A percentile compares a stretch with the other conserved stretches of the same genome.
Evolutionary conservation across 2,329 filamentous ascomycete species (phyloP).

Genomic region (Zymoseptoria pseudotritici): DNA sequence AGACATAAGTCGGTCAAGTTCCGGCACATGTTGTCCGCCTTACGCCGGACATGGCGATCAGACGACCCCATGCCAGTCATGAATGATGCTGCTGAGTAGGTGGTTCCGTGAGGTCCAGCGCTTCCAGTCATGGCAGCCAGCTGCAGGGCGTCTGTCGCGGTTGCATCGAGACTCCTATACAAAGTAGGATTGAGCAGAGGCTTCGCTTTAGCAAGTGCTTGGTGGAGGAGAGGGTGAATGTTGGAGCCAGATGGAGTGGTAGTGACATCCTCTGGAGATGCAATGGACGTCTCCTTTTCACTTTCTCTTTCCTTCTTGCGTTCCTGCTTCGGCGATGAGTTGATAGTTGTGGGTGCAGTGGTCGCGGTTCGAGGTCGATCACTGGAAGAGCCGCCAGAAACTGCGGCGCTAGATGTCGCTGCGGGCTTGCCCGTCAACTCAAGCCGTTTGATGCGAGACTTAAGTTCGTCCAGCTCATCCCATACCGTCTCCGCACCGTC

Average conservation of each 20-base stretch:
- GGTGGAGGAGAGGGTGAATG: constrained; percentile 68
- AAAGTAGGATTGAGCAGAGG: constrained; percentile 61
- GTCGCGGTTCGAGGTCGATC: constrained; percentile 86
- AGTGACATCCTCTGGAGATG: constrained; percentile 25
- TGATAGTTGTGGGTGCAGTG: constrained; percentile 84
- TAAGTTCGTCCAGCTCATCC: constrained; percentile 94
- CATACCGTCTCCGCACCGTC: constrained; percentile 88
- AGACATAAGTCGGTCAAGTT: constrained; percentile 89
- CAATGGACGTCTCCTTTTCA: constrained; percentile 28
- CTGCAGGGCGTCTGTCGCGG: constrained; percentile 71
- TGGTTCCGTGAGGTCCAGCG: constrained; percentile 53
- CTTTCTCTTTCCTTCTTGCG: constrained; percentile 41
- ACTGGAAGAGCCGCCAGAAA: constrained; percentile 64
- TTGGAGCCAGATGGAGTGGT: constrained; percentile 45
- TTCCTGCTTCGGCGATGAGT: constrained; percentile 73
- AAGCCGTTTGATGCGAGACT: constrained; percentile 82
- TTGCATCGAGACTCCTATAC: constrained; percentile 71
- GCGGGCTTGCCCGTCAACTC: constrained; percentile 77
- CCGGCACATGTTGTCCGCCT: constrained; percentile 86
- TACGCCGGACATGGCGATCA: constrained; percentile 79
- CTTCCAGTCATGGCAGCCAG: constrained; percentile 72
- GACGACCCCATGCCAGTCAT: constrained; percentile 54
- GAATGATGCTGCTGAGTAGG: constrained; percentile 60
- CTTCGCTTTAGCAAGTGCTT: constrained; percentile 73
- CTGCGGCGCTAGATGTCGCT: constrained; percentile 72